Conservation (phyloP, 768 basidiomycete species). For the Rhodotorula diobovata region DNA sequence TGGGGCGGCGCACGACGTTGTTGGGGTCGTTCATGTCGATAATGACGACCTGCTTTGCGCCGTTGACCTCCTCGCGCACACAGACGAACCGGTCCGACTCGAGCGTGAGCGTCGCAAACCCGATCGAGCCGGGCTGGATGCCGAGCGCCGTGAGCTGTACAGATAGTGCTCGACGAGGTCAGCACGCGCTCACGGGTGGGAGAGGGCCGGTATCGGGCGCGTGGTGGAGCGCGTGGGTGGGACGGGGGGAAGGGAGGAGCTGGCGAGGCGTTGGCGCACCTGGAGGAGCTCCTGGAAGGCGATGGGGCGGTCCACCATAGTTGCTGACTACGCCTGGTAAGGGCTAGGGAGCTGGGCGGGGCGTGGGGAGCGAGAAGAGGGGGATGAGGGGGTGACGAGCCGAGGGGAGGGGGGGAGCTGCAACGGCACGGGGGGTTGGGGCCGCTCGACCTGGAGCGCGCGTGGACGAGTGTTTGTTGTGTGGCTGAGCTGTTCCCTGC, state of each 20-base stretch:
- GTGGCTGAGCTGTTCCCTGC: background rate
- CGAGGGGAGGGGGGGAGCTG: too few relatives aligned
- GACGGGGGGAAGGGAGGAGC: background rate
- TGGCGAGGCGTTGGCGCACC: slow-evolving; percentile 4
- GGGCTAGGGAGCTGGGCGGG: background rate
- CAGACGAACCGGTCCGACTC: slow-evolving; percentile 99
- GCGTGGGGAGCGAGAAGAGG: background rate
- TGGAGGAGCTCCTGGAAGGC: slow-evolving; percentile 37
- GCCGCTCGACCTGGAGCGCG: background rate
- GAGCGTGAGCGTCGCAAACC: slow-evolving; percentile 92
- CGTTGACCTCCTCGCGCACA: slow-evolving; percentile 85
- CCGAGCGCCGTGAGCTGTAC: slow-evolving; percentile 86
- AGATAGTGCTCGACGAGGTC: background rate
- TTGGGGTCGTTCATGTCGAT: slow-evolving; percentile 96
- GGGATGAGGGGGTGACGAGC: background rate
- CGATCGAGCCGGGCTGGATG: slow-evolving; percentile 92
- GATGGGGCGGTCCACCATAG: slow-evolving; percentile 31
- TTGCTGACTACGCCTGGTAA: background rate
- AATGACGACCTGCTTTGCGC: slow-evolving; percentile 96
- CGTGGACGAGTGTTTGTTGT: background rate
- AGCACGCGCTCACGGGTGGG: background rate
- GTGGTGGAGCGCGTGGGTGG: slow-evolving; percentile 9
- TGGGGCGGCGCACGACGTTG: slow-evolving; percentile 90
- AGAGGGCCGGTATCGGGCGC: background rate
- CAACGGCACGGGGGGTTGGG: too few relatives aligned